phyloP scores from a whole-genome alignment of 495 filamentous ascomycete species.

The Xylaria bambusicola region DNA sequence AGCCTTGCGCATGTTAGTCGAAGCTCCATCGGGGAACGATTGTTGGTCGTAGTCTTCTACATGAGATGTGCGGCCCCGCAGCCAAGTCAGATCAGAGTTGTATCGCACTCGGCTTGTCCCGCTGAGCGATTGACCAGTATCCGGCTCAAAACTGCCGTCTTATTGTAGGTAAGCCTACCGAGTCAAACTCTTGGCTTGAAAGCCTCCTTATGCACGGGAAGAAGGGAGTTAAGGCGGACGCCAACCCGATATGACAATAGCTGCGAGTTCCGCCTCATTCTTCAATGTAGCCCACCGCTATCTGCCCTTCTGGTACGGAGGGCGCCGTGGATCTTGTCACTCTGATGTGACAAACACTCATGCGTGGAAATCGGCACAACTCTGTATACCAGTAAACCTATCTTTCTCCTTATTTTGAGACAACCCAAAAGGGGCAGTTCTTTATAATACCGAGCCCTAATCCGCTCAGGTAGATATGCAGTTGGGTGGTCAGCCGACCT shows the following conservation, averaged over 20 bases:
- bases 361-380: neutral
- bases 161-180: neutral
- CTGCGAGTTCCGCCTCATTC: neutral
- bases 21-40: slow-evolving; percentile 2
- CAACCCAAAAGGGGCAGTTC: neutral
- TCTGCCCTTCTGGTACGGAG: neutral
- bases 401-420: too few relatives aligned
- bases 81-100: slow-evolving; percentile 14
- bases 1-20: slow-evolving; percentile 11
- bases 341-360: neutral
- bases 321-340: neutral
- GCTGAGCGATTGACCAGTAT: slow-evolving; percentile 11
- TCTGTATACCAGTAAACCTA: too few relatives aligned
- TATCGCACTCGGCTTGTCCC: slow-evolving; percentile 10
- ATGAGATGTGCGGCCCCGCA: slow-evolving; percentile 14
- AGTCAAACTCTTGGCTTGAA: neutral
- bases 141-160: neutral
- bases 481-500: slow-evolving; percentile 4
- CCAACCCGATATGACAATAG: neutral
- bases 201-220: slow-evolving; percentile 10
- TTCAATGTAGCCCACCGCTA: neutral
- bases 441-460: neutral
- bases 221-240: slow-evolving; percentile 2
- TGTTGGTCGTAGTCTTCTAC: slow-evolving; percentile 4
- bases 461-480: neutral